Conservation (phyloP, 108 stramenopile genomes). For the Schizochytrium sp. region DNA sequence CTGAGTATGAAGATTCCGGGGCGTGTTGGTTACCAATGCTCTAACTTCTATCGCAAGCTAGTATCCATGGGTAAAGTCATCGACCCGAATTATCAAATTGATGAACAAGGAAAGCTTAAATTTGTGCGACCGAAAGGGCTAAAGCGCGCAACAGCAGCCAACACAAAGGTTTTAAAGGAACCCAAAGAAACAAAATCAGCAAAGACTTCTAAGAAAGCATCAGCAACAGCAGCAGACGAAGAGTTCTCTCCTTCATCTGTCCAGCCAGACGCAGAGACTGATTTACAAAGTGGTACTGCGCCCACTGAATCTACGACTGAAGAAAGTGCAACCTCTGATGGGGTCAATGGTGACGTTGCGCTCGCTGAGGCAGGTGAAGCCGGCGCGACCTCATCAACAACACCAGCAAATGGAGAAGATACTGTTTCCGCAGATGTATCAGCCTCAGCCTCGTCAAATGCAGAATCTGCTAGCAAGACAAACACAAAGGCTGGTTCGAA, state of each 20-base stretch:
- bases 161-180: neutral
- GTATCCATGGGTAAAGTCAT: conserved; percentile 6
- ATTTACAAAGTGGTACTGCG: too few relatives aligned
- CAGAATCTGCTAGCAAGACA: too few relatives aligned
- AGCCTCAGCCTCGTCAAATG: too few relatives aligned
- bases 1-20: conserved; percentile 52
- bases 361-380: too few relatives aligned
- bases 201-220: neutral
- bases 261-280: too few relatives aligned
- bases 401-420: too few relatives aligned
- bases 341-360: too few relatives aligned
- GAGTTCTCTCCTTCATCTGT: neutral
- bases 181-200: neutral
- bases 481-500: neutral
- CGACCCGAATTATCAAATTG: conserved; percentile 57
- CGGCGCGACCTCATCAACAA: too few relatives aligned
- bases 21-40: conserved; percentile 53
- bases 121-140: conserved; percentile 38
- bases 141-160: conserved; percentile 28
- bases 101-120: conserved; percentile 41
- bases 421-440: too few relatives aligned
- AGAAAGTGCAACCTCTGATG: too few relatives aligned
- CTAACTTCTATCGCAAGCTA: conserved; percentile 53
- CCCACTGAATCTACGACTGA: too few relatives aligned
- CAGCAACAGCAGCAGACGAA: neutral